These are phyloP conservation scores for Sherardia arvensis DNA, from an alignment of 257 asterid genomes.

Conservation along the genomic window DNA sequence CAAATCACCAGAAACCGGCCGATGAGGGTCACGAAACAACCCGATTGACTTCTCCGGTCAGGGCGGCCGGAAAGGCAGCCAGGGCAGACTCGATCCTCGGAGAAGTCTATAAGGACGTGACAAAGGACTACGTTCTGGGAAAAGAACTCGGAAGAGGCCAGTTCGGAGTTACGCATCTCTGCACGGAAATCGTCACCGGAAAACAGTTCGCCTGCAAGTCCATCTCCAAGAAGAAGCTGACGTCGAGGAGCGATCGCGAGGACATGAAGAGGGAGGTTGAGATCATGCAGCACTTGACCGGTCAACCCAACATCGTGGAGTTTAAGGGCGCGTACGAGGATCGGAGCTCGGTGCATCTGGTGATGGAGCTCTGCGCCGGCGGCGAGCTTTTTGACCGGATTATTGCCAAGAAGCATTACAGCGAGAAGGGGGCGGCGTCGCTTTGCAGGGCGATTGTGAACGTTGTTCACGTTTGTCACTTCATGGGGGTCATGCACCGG, in stretches of 20 bases:
- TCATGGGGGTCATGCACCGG: conserved; percentile 79
- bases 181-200: conserved; percentile 42
- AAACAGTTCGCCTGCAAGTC: conserved; percentile 67
- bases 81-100: conserved; percentile 36
- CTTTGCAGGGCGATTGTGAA: conserved; percentile 58
- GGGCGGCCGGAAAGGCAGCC: conserved; percentile 23
- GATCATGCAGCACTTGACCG: conserved; percentile 80
- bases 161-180: conserved; percentile 64
- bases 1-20: conserved; percentile 13
- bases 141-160: conserved; percentile 73
- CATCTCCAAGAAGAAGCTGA: conserved; percentile 60
- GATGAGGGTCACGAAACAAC: conserved; percentile 19
- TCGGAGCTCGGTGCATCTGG: conserved; percentile 54
- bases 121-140: conserved; percentile 38
- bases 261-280: conserved; percentile 78
- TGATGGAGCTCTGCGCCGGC: conserved; percentile 76
- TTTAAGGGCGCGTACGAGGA: conserved; percentile 80
- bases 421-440: conserved; percentile 64
- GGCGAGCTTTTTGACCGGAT: conserved; percentile 84
- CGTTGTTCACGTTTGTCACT: conserved; percentile 70
- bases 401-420: conserved; percentile 62
- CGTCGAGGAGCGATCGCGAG: conserved; percentile 51
- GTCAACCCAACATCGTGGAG: conserved; percentile 71
- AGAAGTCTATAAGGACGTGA: conserved; percentile 53
- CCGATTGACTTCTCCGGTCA: conserved; percentile 49